phyloP scores from a whole-genome alignment of 495 filamentous ascomycete species.

The Elasticomyces elasticus region DNA sequence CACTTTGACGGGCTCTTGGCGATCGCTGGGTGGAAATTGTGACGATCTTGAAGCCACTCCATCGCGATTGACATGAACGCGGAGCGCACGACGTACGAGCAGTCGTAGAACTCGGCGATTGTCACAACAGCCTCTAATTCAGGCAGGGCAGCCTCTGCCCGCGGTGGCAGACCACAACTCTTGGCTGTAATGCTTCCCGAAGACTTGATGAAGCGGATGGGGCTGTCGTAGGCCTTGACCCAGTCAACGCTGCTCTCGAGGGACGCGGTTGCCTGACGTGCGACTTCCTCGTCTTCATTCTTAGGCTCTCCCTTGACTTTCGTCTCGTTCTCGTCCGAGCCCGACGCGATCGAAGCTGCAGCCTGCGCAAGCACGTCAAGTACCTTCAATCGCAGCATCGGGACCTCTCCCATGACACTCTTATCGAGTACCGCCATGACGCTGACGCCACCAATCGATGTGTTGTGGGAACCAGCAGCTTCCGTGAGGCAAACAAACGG shows the following conservation, averaged over 20 bases:
- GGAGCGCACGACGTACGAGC: background rate
- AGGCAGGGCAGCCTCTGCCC: background rate
- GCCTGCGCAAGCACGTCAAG: background rate
- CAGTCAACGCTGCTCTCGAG: background rate
- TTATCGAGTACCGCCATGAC: background rate
- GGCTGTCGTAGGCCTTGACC: conserved; percentile 2
- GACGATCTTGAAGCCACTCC: background rate
- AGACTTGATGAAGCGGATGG: background rate
- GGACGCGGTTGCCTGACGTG: background rate
- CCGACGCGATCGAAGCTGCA: background rate
- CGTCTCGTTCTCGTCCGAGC: background rate
- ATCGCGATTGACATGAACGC: background rate
- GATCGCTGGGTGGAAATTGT: conserved; percentile 24
- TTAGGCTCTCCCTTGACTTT: background rate
- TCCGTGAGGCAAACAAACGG: background rate
- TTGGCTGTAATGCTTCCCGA: background rate
- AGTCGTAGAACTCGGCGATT: background rate
- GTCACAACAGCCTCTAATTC: background rate
- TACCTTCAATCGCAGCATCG: background rate
- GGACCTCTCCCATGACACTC: background rate
- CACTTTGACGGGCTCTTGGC: conserved; percentile 22
- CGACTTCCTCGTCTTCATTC: background rate
- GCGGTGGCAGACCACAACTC: background rate
- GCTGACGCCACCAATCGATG: background rate
- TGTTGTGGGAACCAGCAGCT: background rate